Evolutionary conservation across 257 asterid genomes (phyloP).

Genomic region (Striga asiatica): DNA sequence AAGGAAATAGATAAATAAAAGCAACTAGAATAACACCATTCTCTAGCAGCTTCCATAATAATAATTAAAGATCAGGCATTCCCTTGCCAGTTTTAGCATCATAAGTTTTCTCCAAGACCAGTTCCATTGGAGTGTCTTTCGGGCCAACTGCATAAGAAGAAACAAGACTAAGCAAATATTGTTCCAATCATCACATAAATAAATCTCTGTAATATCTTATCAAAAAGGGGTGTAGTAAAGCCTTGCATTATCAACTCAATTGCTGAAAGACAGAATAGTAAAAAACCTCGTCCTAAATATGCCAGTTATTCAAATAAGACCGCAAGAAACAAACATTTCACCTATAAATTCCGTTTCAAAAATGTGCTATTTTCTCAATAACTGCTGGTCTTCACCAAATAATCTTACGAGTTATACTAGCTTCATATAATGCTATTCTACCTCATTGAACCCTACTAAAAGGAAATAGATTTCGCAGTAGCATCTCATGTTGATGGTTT

Average conservation of each 20-base stretch:
- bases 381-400: too few relatives aligned
- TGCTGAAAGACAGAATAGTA: neutral
- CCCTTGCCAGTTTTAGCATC: constrained; percentile 79
- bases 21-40: neutral
- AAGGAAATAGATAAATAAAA: constrained; percentile 4
- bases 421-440: too few relatives aligned
- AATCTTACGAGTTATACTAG: too few relatives aligned
- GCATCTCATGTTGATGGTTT: too few relatives aligned
- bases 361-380: too few relatives aligned
- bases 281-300: neutral
- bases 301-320: too few relatives aligned
- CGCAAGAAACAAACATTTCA: too few relatives aligned
- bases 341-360: too few relatives aligned
- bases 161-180: constrained; percentile 2
- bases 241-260: neutral
- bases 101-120: constrained; percentile 67
- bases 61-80: constrained; percentile 67
- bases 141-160: constrained; percentile 65
- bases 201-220: neutral
- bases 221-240: neutral
- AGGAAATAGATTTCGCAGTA: too few relatives aligned
- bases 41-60: constrained; percentile 9
- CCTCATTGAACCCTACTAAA: too few relatives aligned
- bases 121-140: constrained; percentile 74
- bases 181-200: neutral